Conservation (phyloP, 148 eudicot species). For the Rhododendron molle region DNA sequence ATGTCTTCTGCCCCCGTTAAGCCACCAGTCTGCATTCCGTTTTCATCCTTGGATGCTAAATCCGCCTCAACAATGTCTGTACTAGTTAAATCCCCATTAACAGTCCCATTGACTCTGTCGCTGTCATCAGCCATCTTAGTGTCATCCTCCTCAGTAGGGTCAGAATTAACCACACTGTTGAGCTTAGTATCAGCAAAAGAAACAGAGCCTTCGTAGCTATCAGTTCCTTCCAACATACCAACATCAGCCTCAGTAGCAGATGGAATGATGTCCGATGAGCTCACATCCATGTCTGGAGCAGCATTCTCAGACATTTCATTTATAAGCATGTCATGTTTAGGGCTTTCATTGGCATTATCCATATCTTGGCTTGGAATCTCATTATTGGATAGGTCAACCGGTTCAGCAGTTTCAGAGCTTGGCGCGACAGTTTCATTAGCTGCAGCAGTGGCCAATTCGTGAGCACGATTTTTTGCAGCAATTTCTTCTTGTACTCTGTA, state of each 20-base stretch:
- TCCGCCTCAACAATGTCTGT: not conserved
- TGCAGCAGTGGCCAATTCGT: slow-evolving; percentile 33
- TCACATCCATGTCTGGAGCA: slow-evolving; percentile 1
- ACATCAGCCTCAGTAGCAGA: not conserved
- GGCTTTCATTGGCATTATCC: slow-evolving; percentile 14
- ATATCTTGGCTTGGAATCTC: slow-evolving; percentile 15
- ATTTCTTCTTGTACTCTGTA: slow-evolving; percentile 46
- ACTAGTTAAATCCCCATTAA: slow-evolving; percentile 8
- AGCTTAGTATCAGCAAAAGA: not conserved
- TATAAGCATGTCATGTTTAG: slow-evolving; percentile 18
- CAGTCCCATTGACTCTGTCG: not conserved
- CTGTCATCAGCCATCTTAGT: slow-evolving; percentile 1
- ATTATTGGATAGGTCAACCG: slow-evolving; percentile 20
- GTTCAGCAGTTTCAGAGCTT: slow-evolving; percentile 21
- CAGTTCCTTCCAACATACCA: not conserved
- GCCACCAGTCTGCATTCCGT: not conserved
- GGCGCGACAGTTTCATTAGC: slow-evolving; percentile 16
- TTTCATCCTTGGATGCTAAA: slow-evolving; percentile 9
- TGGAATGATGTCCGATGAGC: not conserved
- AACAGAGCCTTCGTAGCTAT: not conserved
- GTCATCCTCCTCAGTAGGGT: not conserved
- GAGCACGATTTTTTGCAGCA: slow-evolving; percentile 40
- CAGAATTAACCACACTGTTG: not conserved
- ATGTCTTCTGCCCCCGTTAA: slow-evolving; percentile 4
- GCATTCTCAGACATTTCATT: slow-evolving; percentile 16